Conservation (phyloP, 2,329 filamentous ascomycete species). For the Fusarium ambrosium region DNA sequence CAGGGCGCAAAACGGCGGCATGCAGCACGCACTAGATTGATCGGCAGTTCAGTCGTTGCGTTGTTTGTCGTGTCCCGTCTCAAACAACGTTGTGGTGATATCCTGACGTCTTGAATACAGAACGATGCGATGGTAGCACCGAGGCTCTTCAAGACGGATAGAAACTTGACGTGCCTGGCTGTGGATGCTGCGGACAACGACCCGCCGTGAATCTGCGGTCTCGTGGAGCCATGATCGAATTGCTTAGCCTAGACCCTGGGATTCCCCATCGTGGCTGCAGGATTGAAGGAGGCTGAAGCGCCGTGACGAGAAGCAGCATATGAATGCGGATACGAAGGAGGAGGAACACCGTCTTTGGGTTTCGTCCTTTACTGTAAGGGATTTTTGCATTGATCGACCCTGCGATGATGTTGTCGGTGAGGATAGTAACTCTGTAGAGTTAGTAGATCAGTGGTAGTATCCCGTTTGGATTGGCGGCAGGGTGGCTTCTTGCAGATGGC, state of each 20-base stretch:
- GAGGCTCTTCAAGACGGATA: conserved; percentile 1
- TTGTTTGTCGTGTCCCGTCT: background rate
- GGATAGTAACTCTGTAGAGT: background rate
- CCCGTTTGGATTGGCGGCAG: conserved; percentile 17
- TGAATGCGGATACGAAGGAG: conserved; percentile 1
- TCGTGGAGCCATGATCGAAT: conserved; percentile 31
- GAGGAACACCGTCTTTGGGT: background rate
- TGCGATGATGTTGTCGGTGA: background rate
- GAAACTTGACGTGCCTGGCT: background rate
- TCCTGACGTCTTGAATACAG: background rate
- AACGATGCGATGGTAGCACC: conserved; percentile 3
- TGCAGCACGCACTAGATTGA: conserved; percentile 10
- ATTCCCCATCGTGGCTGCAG: conserved; percentile 27
- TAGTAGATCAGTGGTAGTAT: background rate
- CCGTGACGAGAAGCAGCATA: background rate
- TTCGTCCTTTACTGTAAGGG: background rate
- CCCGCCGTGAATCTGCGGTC: conserved; percentile 5
- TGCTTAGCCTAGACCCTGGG: conserved; percentile 24
- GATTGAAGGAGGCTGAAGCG: conserved; percentile 27
- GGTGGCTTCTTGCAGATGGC: background rate
- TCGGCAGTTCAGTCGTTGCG: conserved; percentile 13
- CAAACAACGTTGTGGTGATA: background rate
- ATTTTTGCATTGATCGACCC: conserved; percentile 1
- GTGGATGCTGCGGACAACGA: conserved; percentile 12
- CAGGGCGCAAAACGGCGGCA: background rate